A percentile compares a stretch with the other conserved stretches of the same genome.
phyloP scores from a whole-genome alignment of 805 yeast species.

The Starmerella floris region DNA sequence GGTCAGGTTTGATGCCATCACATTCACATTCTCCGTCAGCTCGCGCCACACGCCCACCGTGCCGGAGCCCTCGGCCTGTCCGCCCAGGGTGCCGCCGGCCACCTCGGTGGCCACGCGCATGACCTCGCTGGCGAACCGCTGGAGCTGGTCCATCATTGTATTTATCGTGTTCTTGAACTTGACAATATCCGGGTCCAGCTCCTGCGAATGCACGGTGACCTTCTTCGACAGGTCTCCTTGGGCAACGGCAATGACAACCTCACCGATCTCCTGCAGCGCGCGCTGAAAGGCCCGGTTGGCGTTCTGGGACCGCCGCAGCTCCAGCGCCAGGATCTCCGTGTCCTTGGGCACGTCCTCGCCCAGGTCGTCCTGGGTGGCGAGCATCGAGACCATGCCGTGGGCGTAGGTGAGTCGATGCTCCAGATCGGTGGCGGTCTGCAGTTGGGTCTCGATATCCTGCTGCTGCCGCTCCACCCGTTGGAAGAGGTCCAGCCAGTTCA shows the following conservation, averaged over 20 bases:
- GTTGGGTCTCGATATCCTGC: conserved; percentile 27
- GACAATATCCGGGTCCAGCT: conserved; percentile 64
- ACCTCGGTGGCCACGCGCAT: conserved; percentile 81
- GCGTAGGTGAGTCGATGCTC: conserved; percentile 27
- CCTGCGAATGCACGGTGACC: conserved; percentile 58
- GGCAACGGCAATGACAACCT: conserved; percentile 77
- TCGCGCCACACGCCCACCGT: conserved; percentile 82
- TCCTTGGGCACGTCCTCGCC: conserved; percentile 13
- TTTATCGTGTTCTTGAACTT: conserved; percentile 72
- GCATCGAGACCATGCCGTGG: conserved; percentile 25
- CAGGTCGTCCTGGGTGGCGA: conserved; percentile 20
- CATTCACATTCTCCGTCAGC: conserved; percentile 72
- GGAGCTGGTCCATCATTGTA: conserved; percentile 79
- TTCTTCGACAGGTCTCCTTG: conserved; percentile 77
- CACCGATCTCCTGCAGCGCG: conserved; percentile 67
- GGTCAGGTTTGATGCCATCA: conserved; percentile 78
- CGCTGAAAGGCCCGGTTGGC: conserved; percentile 57
- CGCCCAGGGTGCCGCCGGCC: conserved; percentile 81
- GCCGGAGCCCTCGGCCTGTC: conserved; percentile 75
- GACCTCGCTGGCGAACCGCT: conserved; percentile 67
- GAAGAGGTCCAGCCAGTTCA: conserved; percentile 24
- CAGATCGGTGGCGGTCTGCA: conserved; percentile 26
- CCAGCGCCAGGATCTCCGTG: conserved; percentile 18
- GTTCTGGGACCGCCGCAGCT: conserved; percentile 31
- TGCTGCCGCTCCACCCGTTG: conserved; percentile 27